A percentile compares a stretch with the other conserved stretches of the same genome.
These are phyloP conservation scores for Apophysomyces elegans DNA, from an alignment of 371 early-diverging fungal species.

Conservation along the genomic window DNA sequence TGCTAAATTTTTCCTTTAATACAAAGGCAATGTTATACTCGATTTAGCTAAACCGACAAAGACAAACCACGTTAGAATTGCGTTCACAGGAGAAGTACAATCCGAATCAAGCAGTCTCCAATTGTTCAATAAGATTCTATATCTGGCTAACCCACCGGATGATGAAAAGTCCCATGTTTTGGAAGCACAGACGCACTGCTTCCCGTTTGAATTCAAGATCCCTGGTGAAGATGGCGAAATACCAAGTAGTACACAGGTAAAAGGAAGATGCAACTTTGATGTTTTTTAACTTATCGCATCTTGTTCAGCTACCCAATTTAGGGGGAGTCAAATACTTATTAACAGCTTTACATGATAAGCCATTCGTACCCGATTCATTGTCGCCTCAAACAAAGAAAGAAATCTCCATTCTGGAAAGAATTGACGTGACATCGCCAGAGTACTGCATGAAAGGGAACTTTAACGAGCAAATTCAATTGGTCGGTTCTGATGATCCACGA, in stretches of 20 bases:
- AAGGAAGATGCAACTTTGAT: background rate
- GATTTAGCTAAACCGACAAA: constrained; percentile 43
- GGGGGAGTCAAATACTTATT: constrained; percentile 39
- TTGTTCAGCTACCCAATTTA: constrained; percentile 25
- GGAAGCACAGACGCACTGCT: constrained; percentile 45
- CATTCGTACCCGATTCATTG: constrained; percentile 23
- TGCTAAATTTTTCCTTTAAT: background rate
- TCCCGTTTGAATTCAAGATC: constrained; percentile 46
- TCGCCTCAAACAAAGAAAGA: constrained; percentile 24
- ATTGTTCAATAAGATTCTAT: constrained; percentile 28
- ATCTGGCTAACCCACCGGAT: constrained; percentile 32
- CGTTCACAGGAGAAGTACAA: constrained; percentile 37
- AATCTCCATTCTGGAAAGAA: constrained; percentile 42
- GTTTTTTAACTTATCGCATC: background rate
- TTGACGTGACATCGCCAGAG: constrained; percentile 38
- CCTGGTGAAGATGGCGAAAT: constrained; percentile 31
- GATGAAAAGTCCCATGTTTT: constrained; percentile 33
- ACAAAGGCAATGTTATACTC: constrained; percentile 43
- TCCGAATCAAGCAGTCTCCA: constrained; percentile 25
- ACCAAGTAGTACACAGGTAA: constrained; percentile 49
- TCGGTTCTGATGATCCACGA: constrained; percentile 21
- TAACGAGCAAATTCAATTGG: constrained; percentile 21
- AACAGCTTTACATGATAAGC: constrained; percentile 33
- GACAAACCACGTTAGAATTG: constrained; percentile 39
- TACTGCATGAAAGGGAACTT: constrained; percentile 26